Conservation (phyloP, 2,329 filamentous ascomycete genomes). For the Whalleya microplaca region DNA sequence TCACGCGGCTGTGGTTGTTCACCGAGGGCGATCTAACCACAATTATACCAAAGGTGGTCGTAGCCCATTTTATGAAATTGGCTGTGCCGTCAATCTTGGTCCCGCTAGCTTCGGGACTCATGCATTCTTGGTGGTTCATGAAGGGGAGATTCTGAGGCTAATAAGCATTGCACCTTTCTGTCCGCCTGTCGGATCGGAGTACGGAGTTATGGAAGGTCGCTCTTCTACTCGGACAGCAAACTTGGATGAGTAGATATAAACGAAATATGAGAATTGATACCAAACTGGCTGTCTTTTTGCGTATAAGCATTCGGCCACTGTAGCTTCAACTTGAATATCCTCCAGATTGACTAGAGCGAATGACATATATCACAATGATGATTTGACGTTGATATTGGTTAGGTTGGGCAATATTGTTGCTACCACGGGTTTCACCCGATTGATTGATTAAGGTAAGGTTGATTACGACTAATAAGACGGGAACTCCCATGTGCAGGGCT, state of each 20-base stretch:
- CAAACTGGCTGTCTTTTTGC: not conserved
- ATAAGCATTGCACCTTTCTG: not conserved
- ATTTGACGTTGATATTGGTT: conserved; percentile 5
- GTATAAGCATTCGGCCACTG: not conserved
- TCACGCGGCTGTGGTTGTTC: conserved; percentile 52
- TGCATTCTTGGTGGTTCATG: conserved; percentile 23
- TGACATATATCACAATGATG: not conserved
- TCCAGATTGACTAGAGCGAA: not conserved
- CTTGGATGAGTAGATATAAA: not conserved
- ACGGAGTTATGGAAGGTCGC: not conserved
- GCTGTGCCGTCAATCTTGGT: conserved; percentile 11
- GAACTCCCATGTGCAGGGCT: conserved; percentile 17
- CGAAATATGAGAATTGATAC: not conserved
- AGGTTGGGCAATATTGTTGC: conserved; percentile 14
- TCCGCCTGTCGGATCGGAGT: conserved; percentile 1
- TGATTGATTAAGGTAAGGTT: conserved; percentile 7
- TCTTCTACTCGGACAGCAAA: not conserved
- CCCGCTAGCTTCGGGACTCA: conserved; percentile 15
- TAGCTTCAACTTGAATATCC: not conserved
- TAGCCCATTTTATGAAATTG: conserved; percentile 11
- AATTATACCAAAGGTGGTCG: conserved; percentile 22
- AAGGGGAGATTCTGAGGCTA: conserved; percentile 14
- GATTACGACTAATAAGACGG: conserved; percentile 10
- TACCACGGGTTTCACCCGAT: conserved; percentile 12
- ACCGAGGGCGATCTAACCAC: conserved; percentile 34